phyloP scores from a whole-genome alignment of 1,284 basidiomycete species.

The Microbotryum saponariae region DNA sequence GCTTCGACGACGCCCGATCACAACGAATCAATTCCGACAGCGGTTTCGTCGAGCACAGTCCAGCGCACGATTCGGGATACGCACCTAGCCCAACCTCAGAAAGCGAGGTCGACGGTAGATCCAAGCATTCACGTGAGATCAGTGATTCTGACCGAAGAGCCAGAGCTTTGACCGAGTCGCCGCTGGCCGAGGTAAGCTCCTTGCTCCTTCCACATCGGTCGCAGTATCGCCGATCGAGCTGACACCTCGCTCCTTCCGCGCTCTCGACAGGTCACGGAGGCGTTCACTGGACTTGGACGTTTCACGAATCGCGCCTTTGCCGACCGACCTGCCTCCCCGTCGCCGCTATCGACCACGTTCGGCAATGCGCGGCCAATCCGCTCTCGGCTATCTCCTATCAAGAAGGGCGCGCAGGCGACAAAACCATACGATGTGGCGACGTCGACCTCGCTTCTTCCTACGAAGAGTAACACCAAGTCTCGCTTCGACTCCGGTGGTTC shows the following conservation, averaged over 20 bases:
- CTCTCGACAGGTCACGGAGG: not conserved
- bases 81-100: not conserved
- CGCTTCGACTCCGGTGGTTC: no score
- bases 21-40: no score
- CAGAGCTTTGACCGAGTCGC: conserved; percentile 3
- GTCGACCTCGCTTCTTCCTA: no score
- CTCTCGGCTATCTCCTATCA: no score
- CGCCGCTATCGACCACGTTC: no score
- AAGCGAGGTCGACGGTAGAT: not conserved
- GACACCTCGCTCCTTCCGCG: not conserved
- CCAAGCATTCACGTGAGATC: not conserved
- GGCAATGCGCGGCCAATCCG: no score
- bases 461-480: no score
- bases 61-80: not conserved
- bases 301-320: not conserved
- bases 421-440: no score
- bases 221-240: not conserved
- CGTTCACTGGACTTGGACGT: not conserved
- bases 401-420: no score
- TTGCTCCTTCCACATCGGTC: no score
- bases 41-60: not conserved
- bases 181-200: not conserved
- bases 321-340: no score
- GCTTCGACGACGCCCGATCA: not conserved
- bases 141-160: not conserved